phyloP scores from a whole-genome alignment of 2,329 filamentous ascomycete species.

The Beauveria asiatica region DNA sequence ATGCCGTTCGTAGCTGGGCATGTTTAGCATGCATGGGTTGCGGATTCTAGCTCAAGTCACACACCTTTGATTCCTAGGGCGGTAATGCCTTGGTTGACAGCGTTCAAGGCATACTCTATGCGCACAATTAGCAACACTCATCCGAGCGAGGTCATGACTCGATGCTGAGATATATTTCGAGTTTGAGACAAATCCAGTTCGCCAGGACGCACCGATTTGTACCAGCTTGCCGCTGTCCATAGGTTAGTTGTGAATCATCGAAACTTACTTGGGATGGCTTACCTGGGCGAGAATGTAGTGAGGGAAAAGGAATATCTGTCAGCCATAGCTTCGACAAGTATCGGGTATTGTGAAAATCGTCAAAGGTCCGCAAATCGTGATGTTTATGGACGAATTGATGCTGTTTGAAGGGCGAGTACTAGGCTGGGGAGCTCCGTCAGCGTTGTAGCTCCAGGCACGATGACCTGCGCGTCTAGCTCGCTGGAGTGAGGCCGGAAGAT shows the following conservation, averaged over 20 bases:
- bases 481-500: constrained; percentile 3
- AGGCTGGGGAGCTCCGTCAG: constrained; percentile 9
- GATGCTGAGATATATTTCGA: too few relatives aligned
- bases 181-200: not conserved
- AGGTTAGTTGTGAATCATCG: constrained; percentile 34
- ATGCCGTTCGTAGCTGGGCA: constrained; percentile 87
- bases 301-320: constrained; percentile 99
- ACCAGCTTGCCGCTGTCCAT: constrained; percentile 84
- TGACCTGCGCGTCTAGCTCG: constrained; percentile 14
- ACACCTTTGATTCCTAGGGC: constrained; percentile 96
- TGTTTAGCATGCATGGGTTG: constrained; percentile 16
- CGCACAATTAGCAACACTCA: constrained; percentile 15
- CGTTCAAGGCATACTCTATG: constrained; percentile 95
- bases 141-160: constrained; percentile 8
- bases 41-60: constrained; percentile 13
- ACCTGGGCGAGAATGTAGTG: constrained; percentile 99
- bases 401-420: constrained; percentile 12
- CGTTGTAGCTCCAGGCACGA: constrained; percentile 12
- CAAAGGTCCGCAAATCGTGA: not conserved
- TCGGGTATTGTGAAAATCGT: not conserved
- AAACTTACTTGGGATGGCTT: constrained; percentile 31
- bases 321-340: constrained; percentile 57
- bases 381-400: constrained; percentile 10
- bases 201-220: constrained; percentile 63
- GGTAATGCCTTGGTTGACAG: constrained; percentile 98